phyloP scores from a whole-genome alignment of 2,329 filamentous ascomycete genomes.

The Exophiala oligosperma region DNA sequence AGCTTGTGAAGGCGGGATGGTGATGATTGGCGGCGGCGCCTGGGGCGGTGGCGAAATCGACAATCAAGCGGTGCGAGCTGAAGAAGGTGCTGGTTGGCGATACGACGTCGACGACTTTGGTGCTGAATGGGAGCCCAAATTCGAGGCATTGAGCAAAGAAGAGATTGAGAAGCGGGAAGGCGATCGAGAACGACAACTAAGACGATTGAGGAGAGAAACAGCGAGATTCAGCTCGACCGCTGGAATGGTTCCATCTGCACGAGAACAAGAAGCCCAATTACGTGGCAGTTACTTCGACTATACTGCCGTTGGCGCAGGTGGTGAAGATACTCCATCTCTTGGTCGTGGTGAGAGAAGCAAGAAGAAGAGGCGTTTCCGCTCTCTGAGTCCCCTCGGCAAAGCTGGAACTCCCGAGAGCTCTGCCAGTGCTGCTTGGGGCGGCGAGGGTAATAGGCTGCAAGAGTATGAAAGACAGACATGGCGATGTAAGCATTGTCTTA shows the following conservation, averaged over 20 bases:
- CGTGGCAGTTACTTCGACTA: conserved; percentile 60
- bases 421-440: conserved; percentile 67
- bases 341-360: conserved; percentile 89
- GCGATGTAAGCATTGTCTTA: conserved; percentile 83
- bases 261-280: conserved; percentile 65
- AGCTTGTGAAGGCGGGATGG: conserved; percentile 84
- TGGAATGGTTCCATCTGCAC: conserved; percentile 62
- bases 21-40: conserved; percentile 57
- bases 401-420: conserved; percentile 68
- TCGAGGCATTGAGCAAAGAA: conserved; percentile 82
- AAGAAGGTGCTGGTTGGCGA: conserved; percentile 85
- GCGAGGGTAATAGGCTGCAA: conserved; percentile 64
- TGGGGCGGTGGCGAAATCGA: conserved; percentile 72
- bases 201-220: conserved; percentile 83
- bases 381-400: conserved; percentile 76
- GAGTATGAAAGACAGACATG: conserved; percentile 73
- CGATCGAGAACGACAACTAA: conserved; percentile 86
- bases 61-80: conserved; percentile 78
- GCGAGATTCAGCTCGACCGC: conserved; percentile 86
- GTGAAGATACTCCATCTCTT: conserved; percentile 70
- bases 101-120: conserved; percentile 90
- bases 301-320: conserved; percentile 40
- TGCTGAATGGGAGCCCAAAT: conserved; percentile 79
- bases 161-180: conserved; percentile 97
- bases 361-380: conserved; percentile 91